Base-by-base conservation (phyloP, 202 grass and related monocot genomes). In the Zizania palustris region DNA sequence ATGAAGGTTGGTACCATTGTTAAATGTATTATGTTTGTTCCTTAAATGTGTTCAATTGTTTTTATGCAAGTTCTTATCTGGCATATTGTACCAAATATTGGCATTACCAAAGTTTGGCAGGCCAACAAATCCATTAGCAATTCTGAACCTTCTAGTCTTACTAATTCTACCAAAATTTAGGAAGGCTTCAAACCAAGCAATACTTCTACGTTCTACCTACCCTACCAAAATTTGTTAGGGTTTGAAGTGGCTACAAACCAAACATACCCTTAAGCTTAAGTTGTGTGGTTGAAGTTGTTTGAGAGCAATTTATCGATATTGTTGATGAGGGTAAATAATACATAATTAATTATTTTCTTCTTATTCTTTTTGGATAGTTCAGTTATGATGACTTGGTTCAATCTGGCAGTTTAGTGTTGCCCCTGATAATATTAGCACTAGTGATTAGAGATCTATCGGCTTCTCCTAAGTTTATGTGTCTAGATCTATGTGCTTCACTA, bases 1-100 rank as follows among this genome's bases (percentile, higher is more conserved):
- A 58, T 61, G 84, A 88, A 92, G 93, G 92, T 96, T 48, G 36
- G 67, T 75, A 9, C 69, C 60, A 69, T 83, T 39, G 48, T 36
- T 55, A 65, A 64, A 73, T 11, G 41, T 60, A 79, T 46, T 69
- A 48, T 41, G 28, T 48, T 60, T 73, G 40, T 59, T 70, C 69
- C 14, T 75, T 80, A 1, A 43, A 62, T 63, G n/a, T 63, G 15
- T 5, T 63, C 22, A 60, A 11, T 16, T 12, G 5, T 80, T 53
- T 19, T 55, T 55, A 7, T 55, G n/a, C 16, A 5, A 20, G 51
- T 53, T 16, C 7, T 77, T 60, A 4, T 83, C 11, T 34, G 14
- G 42, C 15, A 50, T 42, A 10, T 41, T 64, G 0, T 28, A 28
- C 28, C 28, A 28, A 28, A 28, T 28, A 28, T 28, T 28, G 28